A percentile compares a stretch with the other conserved stretches of the same genome.
Evolutionary conservation across 805 yeast species (phyloP).

Genomic region (Jamesozyma piceae): DNA sequence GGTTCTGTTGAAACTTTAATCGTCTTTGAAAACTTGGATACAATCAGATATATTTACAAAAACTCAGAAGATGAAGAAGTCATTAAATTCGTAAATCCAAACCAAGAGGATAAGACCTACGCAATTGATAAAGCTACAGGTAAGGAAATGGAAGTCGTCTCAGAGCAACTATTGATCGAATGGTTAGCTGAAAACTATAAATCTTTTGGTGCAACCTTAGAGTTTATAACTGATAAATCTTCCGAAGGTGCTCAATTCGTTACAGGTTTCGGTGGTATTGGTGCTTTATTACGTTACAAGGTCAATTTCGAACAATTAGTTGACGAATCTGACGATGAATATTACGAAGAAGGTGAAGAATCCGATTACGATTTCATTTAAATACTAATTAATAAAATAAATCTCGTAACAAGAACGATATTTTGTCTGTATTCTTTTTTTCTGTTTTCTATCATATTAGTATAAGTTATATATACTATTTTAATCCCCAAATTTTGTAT

Average conservation of each 20-base stretch:
- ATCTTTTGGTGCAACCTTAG: slow-evolving; percentile 88
- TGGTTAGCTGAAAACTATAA: slow-evolving; percentile 98
- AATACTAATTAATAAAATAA: too few relatives aligned
- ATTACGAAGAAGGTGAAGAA: slow-evolving; percentile 53
- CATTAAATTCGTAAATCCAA: slow-evolving; percentile 64
- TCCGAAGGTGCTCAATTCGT: slow-evolving; percentile 98
- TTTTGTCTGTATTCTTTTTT: too few relatives aligned
- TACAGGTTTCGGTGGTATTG: slow-evolving; percentile 97
- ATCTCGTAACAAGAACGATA: too few relatives aligned
- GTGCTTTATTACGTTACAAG: slow-evolving; percentile 91
- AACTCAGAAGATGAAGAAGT: slow-evolving; percentile 74
- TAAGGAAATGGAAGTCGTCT: slow-evolving; percentile 79
- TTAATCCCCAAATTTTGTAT: background rate
- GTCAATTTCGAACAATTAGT: slow-evolving; percentile 93
- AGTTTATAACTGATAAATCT: slow-evolving; percentile 92
- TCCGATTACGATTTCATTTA: slow-evolving; percentile 33
- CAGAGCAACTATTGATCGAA: slow-evolving; percentile 80
- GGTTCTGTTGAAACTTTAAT: slow-evolving; percentile 93
- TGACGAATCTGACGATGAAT: slow-evolving; percentile 84
- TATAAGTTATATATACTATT: too few relatives aligned
- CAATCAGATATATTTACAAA: slow-evolving; percentile 72
- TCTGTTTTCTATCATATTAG: too few relatives aligned
- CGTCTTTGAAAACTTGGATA: slow-evolving; percentile 86
- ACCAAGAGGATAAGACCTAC: slow-evolving; percentile 62
- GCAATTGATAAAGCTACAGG: slow-evolving; percentile 79